Evolutionary conservation across 345 rosid genomes (phyloP).

Genomic region (Psidium guajava): DNA sequence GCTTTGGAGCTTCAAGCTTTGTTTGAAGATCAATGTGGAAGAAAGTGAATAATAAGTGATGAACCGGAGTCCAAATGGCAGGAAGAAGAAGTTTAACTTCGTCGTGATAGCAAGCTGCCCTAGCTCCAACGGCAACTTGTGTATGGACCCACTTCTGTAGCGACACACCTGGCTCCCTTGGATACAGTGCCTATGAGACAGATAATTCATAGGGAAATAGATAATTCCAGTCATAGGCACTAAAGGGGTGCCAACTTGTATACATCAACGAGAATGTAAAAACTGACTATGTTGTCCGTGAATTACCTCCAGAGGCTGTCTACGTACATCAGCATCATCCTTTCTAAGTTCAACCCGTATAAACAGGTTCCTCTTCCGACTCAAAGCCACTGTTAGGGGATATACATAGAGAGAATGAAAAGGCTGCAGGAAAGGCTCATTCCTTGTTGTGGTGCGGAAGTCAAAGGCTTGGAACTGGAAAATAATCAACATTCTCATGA

Average conservation of each 20-base stretch:
- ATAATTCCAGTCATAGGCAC: neutral
- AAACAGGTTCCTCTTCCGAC: constrained; percentile 88
- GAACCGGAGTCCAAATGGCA: constrained; percentile 85
- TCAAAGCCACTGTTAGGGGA: constrained; percentile 76
- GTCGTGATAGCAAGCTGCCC: constrained; percentile 83
- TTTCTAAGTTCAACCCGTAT: constrained; percentile 84
- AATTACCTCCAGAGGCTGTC: constrained; percentile 86
- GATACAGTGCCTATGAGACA: constrained; percentile 65
- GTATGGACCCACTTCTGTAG: constrained; percentile 89
- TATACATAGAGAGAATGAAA: constrained; percentile 93
- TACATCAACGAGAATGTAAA: neutral
- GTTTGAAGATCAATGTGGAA: constrained; percentile 96
- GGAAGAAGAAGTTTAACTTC: constrained; percentile 88
- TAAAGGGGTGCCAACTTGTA: neutral
- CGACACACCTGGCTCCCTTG: constrained; percentile 64
- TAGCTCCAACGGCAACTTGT: constrained; percentile 80
- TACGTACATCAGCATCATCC: constrained; percentile 84
- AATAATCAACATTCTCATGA: neutral
- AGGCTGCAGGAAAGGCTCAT: constrained; percentile 95
- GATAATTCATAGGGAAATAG: constrained; percentile 1
- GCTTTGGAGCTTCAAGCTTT: constrained; percentile 97
- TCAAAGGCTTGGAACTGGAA: constrained; percentile 88
- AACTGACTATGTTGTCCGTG: neutral
- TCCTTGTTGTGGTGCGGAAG: constrained; percentile 85
- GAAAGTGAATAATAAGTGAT: constrained; percentile 93